A percentile compares a stretch with the other conserved stretches of the same genome.
Evolutionary conservation across 768 basidiomycete genomes (phyloP).

Genomic region (Rhodosporidiobolus odoratus): DNA sequence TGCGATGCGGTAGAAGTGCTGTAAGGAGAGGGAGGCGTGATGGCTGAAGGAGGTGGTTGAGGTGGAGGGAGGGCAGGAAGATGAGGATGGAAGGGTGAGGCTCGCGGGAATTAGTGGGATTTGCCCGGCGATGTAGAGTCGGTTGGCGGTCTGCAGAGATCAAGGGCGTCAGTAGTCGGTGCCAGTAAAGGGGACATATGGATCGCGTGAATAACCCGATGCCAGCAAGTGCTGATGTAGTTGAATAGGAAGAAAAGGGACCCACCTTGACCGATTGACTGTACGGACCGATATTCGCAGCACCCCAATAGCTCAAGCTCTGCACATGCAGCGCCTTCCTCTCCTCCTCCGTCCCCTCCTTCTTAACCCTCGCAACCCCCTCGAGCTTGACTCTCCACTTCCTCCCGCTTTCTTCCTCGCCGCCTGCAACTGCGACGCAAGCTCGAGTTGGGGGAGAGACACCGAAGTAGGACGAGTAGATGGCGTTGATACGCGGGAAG

Average conservation of each 20-base stretch:
- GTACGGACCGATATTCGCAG: constrained; percentile 98
- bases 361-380: constrained; percentile 59
- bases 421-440: constrained; percentile 69
- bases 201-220: background rate
- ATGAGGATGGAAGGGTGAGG: constrained; percentile 61
- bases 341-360: background rate
- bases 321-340: constrained; percentile 86
- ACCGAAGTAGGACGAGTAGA: constrained; percentile 78
- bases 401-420: too few relatives aligned
- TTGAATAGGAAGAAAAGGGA: constrained; percentile 30
- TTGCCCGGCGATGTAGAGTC: constrained; percentile 87
- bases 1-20: constrained; percentile 70
- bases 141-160: constrained; percentile 60
- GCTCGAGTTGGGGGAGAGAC: constrained; percentile 87
- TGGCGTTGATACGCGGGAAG: constrained; percentile 69
- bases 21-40: constrained; percentile 69
- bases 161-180: background rate
- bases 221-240: too few relatives aligned
- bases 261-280: constrained; percentile 82
- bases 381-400: constrained; percentile 64
- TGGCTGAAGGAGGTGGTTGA: constrained; percentile 52
- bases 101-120: constrained; percentile 79
- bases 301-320: constrained; percentile 95
- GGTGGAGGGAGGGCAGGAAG: constrained; percentile 43
- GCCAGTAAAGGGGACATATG: background rate